phyloP scores from a whole-genome alignment of 2,329 filamentous ascomycete species.

The Ophiosphaerella korrae region DNA sequence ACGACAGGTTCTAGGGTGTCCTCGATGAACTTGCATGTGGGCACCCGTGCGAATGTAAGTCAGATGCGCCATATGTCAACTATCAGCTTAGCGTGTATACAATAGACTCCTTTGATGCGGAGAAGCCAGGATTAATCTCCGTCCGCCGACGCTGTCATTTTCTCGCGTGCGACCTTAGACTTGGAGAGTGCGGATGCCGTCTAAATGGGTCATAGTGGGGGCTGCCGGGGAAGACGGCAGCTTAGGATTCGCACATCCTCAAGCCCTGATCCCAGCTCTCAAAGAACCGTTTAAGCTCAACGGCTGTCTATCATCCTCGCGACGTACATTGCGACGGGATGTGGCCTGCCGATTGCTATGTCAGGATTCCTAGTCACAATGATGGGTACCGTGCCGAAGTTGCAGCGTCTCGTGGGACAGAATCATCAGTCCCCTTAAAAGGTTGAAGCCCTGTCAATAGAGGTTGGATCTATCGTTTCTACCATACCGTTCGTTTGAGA shows the following conservation, averaged over 20 bases:
- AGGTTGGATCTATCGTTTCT: slow-evolving; percentile 13
- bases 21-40: not conserved
- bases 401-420: not conserved
- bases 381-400: slow-evolving; percentile 1
- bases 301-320: slow-evolving; percentile 6
- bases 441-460: slow-evolving; percentile 18
- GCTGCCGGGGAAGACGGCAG: slow-evolving; percentile 12
- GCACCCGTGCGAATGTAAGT: not conserved
- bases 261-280: slow-evolving; percentile 5
- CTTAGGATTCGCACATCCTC: not conserved
- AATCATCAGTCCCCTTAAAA: slow-evolving; percentile 4
- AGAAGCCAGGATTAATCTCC: not conserved
- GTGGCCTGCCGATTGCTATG: slow-evolving; percentile 3
- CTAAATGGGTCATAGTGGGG: slow-evolving; percentile 5
- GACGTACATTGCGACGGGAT: slow-evolving; percentile 4
- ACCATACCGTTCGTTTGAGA: slow-evolving; percentile 4
- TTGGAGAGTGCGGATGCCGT: not conserved
- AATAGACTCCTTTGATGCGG: not conserved
- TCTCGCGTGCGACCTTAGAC: not conserved
- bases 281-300: slow-evolving; percentile 8
- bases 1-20: too few relatives aligned
- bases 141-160: slow-evolving; percentile 6
- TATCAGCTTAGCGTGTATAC: slow-evolving; percentile 1
- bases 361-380: slow-evolving; percentile 2
- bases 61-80: not conserved